phyloP scores from a whole-genome alignment of 179 eudicot species.

The Gypsophila paniculata region DNA sequence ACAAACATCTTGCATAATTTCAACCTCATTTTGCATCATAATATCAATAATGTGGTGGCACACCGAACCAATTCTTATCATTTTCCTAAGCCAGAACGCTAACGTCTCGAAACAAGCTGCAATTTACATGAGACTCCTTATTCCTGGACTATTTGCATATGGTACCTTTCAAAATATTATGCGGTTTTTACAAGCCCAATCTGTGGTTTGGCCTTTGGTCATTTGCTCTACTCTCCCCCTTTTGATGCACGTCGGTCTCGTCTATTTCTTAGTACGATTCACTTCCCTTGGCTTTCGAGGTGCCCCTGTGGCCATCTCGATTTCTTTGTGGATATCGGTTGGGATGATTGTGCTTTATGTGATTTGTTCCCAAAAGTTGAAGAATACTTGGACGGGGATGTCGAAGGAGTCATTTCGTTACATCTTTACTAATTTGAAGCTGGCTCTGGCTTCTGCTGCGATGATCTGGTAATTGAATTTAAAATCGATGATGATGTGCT shows the following conservation, averaged over 20 bases:
- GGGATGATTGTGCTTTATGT: constrained; percentile 40
- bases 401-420: constrained; percentile 30
- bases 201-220: constrained; percentile 47
- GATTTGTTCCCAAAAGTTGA: constrained; percentile 27
- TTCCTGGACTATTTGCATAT: constrained; percentile 59
- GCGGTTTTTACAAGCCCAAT: constrained; percentile 72
- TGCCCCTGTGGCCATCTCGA: constrained; percentile 52
- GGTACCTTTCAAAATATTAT: constrained; percentile 51
- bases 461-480: constrained; percentile 52
- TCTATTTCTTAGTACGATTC: constrained; percentile 36
- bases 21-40: constrained; percentile 34
- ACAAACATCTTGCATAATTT: constrained; percentile 55
- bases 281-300: constrained; percentile 50
- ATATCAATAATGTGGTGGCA: constrained; percentile 50
- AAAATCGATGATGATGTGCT: no score
- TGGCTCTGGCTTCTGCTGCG: constrained; percentile 62
- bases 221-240: constrained; percentile 45
- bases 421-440: constrained; percentile 33
- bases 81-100: constrained; percentile 42
- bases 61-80: constrained; percentile 36
- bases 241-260: constrained; percentile 38
- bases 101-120: constrained; percentile 36
- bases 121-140: constrained; percentile 38
- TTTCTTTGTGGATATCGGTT: constrained; percentile 52
- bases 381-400: constrained; percentile 45